phyloP scores from a whole-genome alignment of 2,329 filamentous ascomycete genomes.

The Dothidotthia symphoricarpi region DNA sequence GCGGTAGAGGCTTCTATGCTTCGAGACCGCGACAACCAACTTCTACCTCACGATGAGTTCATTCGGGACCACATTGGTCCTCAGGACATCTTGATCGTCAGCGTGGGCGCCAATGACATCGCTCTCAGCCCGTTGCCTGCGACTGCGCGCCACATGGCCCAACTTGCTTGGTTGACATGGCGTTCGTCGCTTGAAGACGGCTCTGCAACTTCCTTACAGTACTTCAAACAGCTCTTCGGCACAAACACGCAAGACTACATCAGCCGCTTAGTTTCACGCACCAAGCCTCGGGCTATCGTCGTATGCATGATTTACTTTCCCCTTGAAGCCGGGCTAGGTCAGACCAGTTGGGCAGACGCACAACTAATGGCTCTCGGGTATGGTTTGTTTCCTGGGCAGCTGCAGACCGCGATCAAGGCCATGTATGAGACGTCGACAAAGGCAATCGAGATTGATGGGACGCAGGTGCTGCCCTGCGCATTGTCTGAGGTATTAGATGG shows the following conservation, averaged over 20 bases:
- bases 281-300: conserved; percentile 35
- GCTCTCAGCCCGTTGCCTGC: conserved; percentile 27
- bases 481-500: conserved; percentile 37
- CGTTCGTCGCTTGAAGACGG: conserved; percentile 23
- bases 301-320: conserved; percentile 44
- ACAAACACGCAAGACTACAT: conserved; percentile 31
- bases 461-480: conserved; percentile 32
- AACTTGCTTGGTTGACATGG: conserved; percentile 32
- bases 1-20: conserved; percentile 39
- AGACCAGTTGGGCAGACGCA: conserved; percentile 36
- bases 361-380: conserved; percentile 36
- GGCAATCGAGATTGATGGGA: conserved; percentile 29
- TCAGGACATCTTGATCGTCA: conserved; percentile 37
- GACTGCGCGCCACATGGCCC: conserved; percentile 36
- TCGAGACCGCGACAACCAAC: conserved; percentile 26
- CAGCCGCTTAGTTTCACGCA: conserved; percentile 20
- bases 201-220: conserved; percentile 24
- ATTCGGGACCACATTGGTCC: conserved; percentile 34
- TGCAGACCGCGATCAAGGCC: conserved; percentile 36
- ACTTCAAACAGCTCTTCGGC: conserved; percentile 37
- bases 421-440: conserved; percentile 34
- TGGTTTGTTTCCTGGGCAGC: conserved; percentile 24
- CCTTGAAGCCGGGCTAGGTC: conserved; percentile 26
- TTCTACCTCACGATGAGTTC: conserved; percentile 37
- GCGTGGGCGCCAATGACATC: conserved; percentile 41